These are phyloP conservation scores for Opeltia flavorubescens DNA, from an alignment of 495 filamentous ascomycete species.

Conservation along the genomic window DNA sequence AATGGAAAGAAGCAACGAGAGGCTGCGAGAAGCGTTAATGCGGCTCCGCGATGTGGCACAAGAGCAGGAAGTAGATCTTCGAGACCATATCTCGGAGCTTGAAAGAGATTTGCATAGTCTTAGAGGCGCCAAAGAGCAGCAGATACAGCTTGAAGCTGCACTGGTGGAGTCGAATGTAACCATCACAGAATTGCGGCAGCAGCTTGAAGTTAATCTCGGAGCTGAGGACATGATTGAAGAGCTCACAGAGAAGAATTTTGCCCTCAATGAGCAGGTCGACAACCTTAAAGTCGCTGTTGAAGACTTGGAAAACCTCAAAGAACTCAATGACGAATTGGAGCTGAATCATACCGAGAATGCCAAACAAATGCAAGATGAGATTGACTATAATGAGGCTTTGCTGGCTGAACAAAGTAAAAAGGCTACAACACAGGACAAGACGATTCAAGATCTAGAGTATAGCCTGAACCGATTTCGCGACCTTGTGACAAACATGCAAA, in stretches of 20 bases:
- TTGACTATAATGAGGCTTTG: conserved; percentile 66
- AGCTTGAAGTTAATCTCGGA: conserved; percentile 74
- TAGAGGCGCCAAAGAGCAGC: conserved; percentile 53
- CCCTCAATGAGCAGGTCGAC: conserved; percentile 66
- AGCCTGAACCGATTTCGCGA: conserved; percentile 78
- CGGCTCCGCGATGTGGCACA: conserved; percentile 75
- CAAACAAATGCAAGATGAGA: conserved; percentile 86
- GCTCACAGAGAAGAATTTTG: conserved; percentile 71
- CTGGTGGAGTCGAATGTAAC: conserved; percentile 57
- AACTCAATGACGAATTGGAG: conserved; percentile 88
- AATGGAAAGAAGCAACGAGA: conserved; percentile 79
- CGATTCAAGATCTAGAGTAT: conserved; percentile 77
- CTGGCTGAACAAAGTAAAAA: conserved; percentile 63
- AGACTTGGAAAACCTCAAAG: conserved; percentile 74
- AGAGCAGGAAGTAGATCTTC: conserved; percentile 68
- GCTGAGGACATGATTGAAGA: conserved; percentile 91
- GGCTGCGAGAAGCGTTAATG: conserved; percentile 74
- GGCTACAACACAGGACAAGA: conserved; percentile 48
- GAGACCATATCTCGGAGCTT: conserved; percentile 59
- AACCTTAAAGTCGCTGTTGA: conserved; percentile 68
- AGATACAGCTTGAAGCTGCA: conserved; percentile 54
- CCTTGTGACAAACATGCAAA: conserved; percentile 72
- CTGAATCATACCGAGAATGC: conserved; percentile 84
- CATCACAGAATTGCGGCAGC: conserved; percentile 76
- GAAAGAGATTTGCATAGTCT: conserved; percentile 68